Evolutionary conservation across 192 early-diverging fungal genomes (phyloP), one percentile per base, ranked within the genome.

Genomic region (Physocladia obscura): DNA sequence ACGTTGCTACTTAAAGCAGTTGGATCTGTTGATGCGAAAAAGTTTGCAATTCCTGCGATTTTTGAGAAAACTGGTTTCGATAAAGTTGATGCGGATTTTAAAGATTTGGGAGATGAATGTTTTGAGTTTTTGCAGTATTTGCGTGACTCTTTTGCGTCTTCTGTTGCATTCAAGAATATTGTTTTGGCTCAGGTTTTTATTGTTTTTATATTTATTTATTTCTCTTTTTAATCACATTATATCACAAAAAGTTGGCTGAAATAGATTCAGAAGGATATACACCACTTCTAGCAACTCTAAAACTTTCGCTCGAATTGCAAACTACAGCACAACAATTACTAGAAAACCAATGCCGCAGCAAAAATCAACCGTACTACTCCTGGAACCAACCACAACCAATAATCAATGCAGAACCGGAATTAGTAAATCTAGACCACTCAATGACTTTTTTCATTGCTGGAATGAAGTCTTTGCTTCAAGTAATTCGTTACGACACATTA

Each of bases 261-360:
- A 19, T 4, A 2, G 62, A 74, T 67, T 4, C 13, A 3, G 3
- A 58, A 8, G 58, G 62, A 27, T 63, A 77, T 57, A 76, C 78
- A 11, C 78, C 77, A 4, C 47, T 81, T 30, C 44, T 67, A 2
- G 30, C 36, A 3, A 73, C 75, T 4, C 50, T 74, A 37, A 1
- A 39, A 29, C 1, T 2, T 50, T 36, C 44, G 1, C 74, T 79
- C 27, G 39, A 69, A 19, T 6, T 13, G 17, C 62, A 65, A 35
- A 6, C 6, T 38, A 35, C 13, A 27, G 27, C 6, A 8, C 8
- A 13, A 11, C 15, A n/a, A 49, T 29, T 35, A n/a, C 32, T 65
- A n/a, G 26, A 38, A 32, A 17, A 6, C 17, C 24, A 19, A 19
- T 65, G 62, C 26, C 37, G 34, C 49, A 51, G 36, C 32, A 19